Conservation (phyloP, 345 rosid genomes). For the Durio zibethinus region DNA sequence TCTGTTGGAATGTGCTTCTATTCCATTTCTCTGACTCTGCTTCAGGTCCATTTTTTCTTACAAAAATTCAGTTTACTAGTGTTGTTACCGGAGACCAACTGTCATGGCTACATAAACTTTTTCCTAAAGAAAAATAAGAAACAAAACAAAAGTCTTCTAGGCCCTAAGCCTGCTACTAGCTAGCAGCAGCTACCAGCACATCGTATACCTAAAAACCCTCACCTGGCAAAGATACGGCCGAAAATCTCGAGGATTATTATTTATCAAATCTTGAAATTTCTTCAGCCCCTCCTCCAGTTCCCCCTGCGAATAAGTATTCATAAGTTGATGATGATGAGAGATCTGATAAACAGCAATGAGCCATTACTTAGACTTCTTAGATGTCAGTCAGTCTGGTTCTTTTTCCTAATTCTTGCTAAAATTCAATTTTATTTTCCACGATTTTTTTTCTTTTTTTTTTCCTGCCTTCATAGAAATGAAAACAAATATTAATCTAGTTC, state of each 20-base stretch:
- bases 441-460: neutral
- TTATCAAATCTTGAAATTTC: constrained; percentile 63
- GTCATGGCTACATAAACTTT: neutral
- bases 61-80: neutral
- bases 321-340: neutral
- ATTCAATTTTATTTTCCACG: neutral
- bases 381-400: neutral
- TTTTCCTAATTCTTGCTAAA: neutral
- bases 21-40: neutral
- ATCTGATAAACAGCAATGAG: neutral
- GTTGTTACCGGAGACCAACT: neutral
- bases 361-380: neutral
- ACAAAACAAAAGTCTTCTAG: neutral
- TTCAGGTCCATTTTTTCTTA: neutral
- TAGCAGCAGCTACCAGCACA: neutral
- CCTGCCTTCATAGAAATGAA: neutral
- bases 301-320: constrained; percentile 47
- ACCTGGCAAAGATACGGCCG: constrained; percentile 98
- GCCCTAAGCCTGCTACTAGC: neutral
- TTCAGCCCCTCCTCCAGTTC: constrained; percentile 66
- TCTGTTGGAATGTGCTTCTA: neutral
- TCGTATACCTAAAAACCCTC: constrained; percentile 7
- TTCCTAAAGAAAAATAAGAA: neutral
- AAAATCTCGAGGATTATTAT: constrained; percentile 84
- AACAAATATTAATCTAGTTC: neutral